Base-by-base conservation (phyloP, 176 grass and related monocot species). In the Carex littledalei region DNA sequence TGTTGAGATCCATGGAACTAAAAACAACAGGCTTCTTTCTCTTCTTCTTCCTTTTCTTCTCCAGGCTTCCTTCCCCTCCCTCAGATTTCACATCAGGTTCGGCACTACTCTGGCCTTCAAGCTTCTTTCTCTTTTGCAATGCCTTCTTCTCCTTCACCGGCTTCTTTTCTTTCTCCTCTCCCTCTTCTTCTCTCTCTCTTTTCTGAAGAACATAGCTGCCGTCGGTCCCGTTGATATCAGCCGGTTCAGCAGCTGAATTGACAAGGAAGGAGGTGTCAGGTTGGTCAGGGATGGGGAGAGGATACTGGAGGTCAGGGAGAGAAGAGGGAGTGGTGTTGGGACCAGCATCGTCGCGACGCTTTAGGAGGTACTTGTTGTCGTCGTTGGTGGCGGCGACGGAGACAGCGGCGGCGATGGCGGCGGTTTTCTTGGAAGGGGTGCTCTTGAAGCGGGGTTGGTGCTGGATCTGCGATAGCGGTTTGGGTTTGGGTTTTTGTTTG, bases 281-380 rank as follows among this genome's bases (percentile, higher is more conserved):
- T 85, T 78, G 29, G 8, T 32, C 75, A 49, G 67, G 55, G 6
- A 49, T 57, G 4, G 81, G 13, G 8, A 52, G 31, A 21, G 85
- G 22, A 63, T 21, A 62, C 1, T 58, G 78, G 16, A 81, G 84
- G 65, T 94, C 91, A 0, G 89, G 87, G 31, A 91, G 82, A 39
- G 55, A 59, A 6, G 85, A 63, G 47, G 29, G 56, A 31, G 82
- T 47, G 45, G 34, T 24, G 84, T 34, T 31, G 15, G 68, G 74
- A 56, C 71, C 81, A 2, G 50, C 84, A 52, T 90, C 88, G 3
- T 99, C 90, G n/a, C 97, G 91, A 39, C 91, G 93, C 88, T 99
- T 99, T 45, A 99, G 90, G 41, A 95, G 75, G 87, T 95, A 95
- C 82, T 96, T 94, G 86, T 96, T 89, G 84, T 95, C 94, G 87